Conservation (phyloP, 2,329 filamentous ascomycete genomes). For the Dactylellina cionopaga region DNA sequence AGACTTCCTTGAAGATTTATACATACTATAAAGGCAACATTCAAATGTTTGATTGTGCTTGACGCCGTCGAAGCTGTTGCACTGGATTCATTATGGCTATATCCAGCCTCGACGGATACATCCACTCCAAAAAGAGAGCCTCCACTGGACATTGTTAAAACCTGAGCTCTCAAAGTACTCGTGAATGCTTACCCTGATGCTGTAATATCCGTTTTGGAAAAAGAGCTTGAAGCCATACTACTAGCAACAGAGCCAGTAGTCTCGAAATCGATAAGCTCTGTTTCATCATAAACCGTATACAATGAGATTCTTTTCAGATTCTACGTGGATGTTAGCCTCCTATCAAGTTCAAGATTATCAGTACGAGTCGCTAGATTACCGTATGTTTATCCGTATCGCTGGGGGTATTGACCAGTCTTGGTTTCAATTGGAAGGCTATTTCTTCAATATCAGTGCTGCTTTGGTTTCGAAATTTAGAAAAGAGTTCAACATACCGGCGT, state of each 20-base stretch:
- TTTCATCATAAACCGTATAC: conserved; percentile 45
- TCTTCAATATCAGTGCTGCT: not conserved
- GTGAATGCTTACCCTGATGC: conserved; percentile 38
- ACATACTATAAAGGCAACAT: conserved; percentile 52
- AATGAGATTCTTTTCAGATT: conserved; percentile 31
- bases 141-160: conserved; percentile 17
- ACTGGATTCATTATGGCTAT: conserved; percentile 20
- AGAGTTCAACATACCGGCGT: not conserved
- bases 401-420: not conserved
- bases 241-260: conserved; percentile 30
- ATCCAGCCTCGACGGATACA: conserved; percentile 35
- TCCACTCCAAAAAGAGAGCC: conserved; percentile 31
- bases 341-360: not conserved
- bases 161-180: not conserved
- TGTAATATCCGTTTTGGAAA: conserved; percentile 46
- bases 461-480: not conserved
- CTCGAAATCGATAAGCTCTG: conserved; percentile 52
- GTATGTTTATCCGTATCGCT: not conserved
- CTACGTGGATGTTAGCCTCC: not conserved
- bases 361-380: not conserved
- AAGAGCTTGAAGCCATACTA: conserved; percentile 51
- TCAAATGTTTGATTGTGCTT: conserved; percentile 23
- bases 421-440: conserved; percentile 16
- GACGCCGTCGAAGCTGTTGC: not conserved
- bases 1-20: not conserved